Evolutionary conservation across 2,329 filamentous ascomycete genomes (phyloP).

Genomic region (Volutella citrinella): DNA sequence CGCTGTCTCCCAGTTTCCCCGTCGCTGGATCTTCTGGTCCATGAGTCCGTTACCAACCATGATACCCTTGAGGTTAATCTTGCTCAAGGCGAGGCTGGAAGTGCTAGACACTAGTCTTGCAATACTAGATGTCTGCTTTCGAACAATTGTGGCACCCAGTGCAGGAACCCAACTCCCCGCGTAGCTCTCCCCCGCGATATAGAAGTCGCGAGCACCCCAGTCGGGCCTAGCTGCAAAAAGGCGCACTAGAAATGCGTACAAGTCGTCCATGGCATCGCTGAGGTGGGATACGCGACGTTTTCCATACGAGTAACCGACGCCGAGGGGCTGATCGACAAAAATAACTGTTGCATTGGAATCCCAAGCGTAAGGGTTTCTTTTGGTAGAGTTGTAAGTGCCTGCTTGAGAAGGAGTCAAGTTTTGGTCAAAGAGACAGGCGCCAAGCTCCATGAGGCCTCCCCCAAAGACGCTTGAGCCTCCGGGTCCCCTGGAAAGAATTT

Average conservation of each 20-base stretch:
- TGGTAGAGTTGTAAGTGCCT: background rate
- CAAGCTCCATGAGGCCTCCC: background rate
- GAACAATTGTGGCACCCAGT: background rate
- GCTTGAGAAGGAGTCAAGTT: background rate
- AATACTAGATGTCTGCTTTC: background rate
- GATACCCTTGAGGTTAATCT: slow-evolving; percentile 1
- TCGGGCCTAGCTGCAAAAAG: background rate
- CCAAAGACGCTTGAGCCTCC: background rate
- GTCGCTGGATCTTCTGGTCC: background rate
- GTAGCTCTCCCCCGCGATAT: slow-evolving; percentile 3
- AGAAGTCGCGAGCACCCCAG: slow-evolving; percentile 1
- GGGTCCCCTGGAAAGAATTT: background rate
- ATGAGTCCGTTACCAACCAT: slow-evolving; percentile 4
- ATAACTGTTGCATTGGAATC: background rate
- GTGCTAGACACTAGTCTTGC: background rate
- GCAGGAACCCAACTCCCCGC: slow-evolving; percentile 1
- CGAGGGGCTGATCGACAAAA: background rate
- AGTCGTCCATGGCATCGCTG: background rate
- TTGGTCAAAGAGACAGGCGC: background rate
- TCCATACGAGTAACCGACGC: background rate
- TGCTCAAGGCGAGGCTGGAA: background rate
- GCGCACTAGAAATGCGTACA: background rate
- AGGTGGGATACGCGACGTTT: background rate
- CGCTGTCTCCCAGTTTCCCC: background rate
- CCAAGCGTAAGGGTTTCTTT: background rate